phyloP scores from a whole-genome alignment of 1,139 yeast species.

The Pichia sp. region DNA sequence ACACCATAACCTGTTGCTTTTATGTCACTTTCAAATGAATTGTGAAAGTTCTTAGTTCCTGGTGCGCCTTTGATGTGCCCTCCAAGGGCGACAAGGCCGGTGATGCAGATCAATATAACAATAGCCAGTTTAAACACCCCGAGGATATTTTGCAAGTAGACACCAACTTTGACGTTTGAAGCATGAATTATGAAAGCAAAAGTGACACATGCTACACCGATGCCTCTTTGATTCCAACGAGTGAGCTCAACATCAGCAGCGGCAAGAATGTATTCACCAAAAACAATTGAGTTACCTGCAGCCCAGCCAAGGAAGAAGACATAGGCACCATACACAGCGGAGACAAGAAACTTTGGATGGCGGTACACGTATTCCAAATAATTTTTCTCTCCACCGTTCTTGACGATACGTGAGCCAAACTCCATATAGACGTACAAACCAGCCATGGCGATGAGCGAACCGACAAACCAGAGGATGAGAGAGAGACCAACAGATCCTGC shows the following conservation, averaged over 20 bases:
- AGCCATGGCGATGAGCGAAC: background rate
- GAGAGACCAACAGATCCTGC: background rate
- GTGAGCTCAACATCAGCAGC: background rate
- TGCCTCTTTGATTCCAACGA: background rate
- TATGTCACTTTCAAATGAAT: background rate
- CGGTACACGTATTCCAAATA: background rate
- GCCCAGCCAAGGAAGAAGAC: background rate
- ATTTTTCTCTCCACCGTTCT: background rate
- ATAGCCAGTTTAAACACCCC: background rate
- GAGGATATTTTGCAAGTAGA: background rate
- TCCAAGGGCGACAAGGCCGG: background rate
- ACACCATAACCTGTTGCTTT: background rate
- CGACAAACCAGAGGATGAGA: background rate
- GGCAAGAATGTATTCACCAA: background rate
- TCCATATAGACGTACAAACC: background rate
- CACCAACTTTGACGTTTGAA: background rate
- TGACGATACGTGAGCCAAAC: background rate
- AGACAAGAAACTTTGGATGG: background rate
- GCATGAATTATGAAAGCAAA: background rate
- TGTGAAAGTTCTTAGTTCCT: background rate
- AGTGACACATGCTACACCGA: background rate
- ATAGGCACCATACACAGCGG: background rate
- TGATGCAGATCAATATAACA: background rate
- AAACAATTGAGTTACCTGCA: background rate
- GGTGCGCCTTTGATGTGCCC: background rate